Evolutionary conservation across 2,329 filamentous ascomycete genomes (phyloP), one percentile per base, ranked within the genome.

Genomic region (Raffaelea arxii): DNA sequence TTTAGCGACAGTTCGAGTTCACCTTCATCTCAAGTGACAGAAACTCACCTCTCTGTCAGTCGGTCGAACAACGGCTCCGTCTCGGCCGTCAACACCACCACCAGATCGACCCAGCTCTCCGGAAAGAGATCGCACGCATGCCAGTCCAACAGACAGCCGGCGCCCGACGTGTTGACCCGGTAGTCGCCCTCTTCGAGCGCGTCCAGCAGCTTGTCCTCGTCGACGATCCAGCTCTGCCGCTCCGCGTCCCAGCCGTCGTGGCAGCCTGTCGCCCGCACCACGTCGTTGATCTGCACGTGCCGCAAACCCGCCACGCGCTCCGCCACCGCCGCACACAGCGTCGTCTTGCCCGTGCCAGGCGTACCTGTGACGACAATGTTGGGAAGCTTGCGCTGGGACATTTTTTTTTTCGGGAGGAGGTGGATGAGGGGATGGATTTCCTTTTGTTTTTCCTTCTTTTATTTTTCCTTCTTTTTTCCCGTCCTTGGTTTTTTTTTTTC

Each of bases 301-400:
- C 81, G 82, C 53, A 97, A 69, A 2, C 84, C 86, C 1, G 46
- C 85, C n/a, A n/a, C n/a, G 49, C 76, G 79, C 59, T 84, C 74
- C 6, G 87, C 86, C 42, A 98, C 70, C 57, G 80, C 74, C 64
- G 94, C 86, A 61, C 86, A 87, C 63, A 95, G 90, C 7, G 86
- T 94, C 18, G 90, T 95, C 70, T 98, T 98, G 59, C 92, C 92
- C 24, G 94, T 88, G 46, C 92, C 92, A 1, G 92, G 92, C 19
- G 92, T 98, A 53, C 92, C 92, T 36, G 92, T 97, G 54, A 98
- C 75, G 55, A 98, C 84, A 58, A 98, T 88, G 65, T 97, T 98
- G 25, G 92, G 92, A 52, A 68, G 66, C 25, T 62, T 67, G 55
- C 79, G 51, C 36, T 39, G 46, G 10, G 30, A 5, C 32, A 36